Evolutionary conservation across 257 asterid species (phyloP), one percentile per base, ranked within the genome.

Genomic region (Forsythia viridissima): DNA sequence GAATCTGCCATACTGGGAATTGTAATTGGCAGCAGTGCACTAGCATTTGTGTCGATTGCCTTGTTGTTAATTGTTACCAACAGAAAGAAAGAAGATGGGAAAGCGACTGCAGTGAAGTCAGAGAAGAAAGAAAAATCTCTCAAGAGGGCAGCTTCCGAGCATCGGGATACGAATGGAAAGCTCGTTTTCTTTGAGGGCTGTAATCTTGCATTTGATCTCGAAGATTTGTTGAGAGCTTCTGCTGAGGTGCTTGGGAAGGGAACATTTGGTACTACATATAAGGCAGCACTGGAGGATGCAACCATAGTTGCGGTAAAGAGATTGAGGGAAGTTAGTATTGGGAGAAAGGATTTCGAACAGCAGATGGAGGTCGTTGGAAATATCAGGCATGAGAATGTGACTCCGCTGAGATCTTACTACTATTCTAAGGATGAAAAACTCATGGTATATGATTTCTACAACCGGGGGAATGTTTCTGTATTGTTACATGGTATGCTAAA

Each of bases 231-330:
- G 88, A 86, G 95, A 85, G 97, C 97, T 72, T 92, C 97, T 3
- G 97, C 95, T 0, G 97, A 90, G 87, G 97, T 92, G 30, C 93
- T 92, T 8, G 97, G 97, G 59, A 92, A 89, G 91, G 97, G 97
- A 20, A 81, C 92, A 3, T 90, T 88, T 48, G 95, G 95, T 12
- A 89, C 90, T 8, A 88, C 93, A 30, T 92, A 90, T 61, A 92
- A 88, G 84, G 97, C 93, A 0, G 92, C 93, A 8, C 39, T 92
- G 82, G 97, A 92, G 84, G 97, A 90, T 71, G 89, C 90, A 34
- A 92, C 88, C 13, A 85, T 77, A 0, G 89, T 92, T 34, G 93
- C 86, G 0, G 95, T 92, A 16, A 92, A 90, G 88, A 88, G 97
- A 78, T 77, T 92, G 91, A 90, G 82, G 85, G 93, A 92, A 48